Conservation (phyloP, 805 yeast species). For the Ogataea ganodermae region DNA sequence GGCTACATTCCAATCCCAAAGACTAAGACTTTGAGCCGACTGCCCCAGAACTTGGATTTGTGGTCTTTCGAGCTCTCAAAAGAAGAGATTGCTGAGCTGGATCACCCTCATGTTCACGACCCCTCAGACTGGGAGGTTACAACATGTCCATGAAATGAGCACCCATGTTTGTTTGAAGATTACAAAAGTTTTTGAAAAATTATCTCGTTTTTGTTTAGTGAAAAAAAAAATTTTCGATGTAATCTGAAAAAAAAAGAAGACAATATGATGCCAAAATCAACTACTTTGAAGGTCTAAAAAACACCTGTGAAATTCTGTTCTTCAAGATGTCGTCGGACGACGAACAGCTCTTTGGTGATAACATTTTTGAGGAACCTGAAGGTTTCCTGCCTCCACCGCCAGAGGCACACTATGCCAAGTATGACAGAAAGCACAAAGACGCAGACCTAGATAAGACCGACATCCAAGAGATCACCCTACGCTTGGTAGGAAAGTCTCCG, state of each 20-base stretch:
- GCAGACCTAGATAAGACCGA: slow-evolving; percentile 34
- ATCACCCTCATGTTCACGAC: slow-evolving; percentile 59
- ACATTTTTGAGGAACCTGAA: slow-evolving; percentile 83
- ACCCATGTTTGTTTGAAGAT: too few species aligned
- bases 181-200: background rate
- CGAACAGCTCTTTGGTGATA: slow-evolving; percentile 39
- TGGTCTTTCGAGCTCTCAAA: slow-evolving; percentile 47
- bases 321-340: slow-evolving; percentile 18
- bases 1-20: slow-evolving; percentile 75
- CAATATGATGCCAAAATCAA: background rate
- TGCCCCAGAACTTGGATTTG: slow-evolving; percentile 56
- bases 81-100: slow-evolving; percentile 43
- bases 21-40: slow-evolving; percentile 54
- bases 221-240: background rate
- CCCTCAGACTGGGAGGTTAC: slow-evolving; percentile 81
- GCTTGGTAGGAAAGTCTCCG: slow-evolving; percentile 89
- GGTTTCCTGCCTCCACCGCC: slow-evolving; percentile 66
- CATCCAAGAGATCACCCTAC: slow-evolving; percentile 49
- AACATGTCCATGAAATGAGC: slow-evolving; percentile 49
- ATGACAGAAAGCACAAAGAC: slow-evolving; percentile 44
- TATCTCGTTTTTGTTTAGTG: background rate
- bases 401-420: slow-evolving; percentile 66
- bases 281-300: background rate
- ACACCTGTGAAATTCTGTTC: background rate
- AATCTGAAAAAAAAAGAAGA: background rate